These are phyloP conservation scores for Penicillium roqueforti DNA, from an alignment of 495 filamentous ascomycete genomes.

Conservation along the genomic window DNA sequence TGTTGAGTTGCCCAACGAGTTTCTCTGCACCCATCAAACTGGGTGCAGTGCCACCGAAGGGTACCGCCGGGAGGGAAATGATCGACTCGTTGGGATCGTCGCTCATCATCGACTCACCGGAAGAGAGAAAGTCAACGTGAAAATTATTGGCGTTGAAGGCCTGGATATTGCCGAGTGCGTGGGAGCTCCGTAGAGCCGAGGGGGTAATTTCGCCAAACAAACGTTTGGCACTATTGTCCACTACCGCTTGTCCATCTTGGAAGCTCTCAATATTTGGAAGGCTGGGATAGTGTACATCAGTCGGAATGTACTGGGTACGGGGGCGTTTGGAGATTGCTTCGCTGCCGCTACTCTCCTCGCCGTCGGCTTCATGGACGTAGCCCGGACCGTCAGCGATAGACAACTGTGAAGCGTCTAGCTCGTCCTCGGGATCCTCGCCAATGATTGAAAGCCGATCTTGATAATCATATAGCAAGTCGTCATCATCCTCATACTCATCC, in stretches of 20 bases:
- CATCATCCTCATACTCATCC: constrained; percentile 45
- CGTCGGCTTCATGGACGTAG: constrained; percentile 22
- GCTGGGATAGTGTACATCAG: constrained; percentile 40
- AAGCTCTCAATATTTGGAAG: constrained; percentile 44
- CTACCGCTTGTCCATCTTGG: constrained; percentile 26
- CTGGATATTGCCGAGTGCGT: constrained; percentile 39
- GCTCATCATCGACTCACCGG: constrained; percentile 47
- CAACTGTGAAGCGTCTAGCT: constrained; percentile 65
- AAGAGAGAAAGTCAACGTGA: constrained; percentile 36
- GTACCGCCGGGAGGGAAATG: constrained; percentile 40
- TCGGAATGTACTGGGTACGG: constrained; percentile 29
- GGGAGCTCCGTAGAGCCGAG: constrained; percentile 65
- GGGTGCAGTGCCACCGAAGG: constrained; percentile 42
- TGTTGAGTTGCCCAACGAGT: constrained; percentile 62
- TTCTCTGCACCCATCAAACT: constrained; percentile 66
- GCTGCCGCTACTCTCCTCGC: constrained; percentile 28
- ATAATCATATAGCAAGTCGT: constrained; percentile 45
- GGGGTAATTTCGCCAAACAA: constrained; percentile 79
- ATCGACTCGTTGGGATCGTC: constrained; percentile 37
- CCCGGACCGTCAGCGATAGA: constrained; percentile 40
- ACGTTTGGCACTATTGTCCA: constrained; percentile 39
- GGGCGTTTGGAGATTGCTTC: constrained; percentile 40
- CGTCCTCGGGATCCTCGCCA: constrained; percentile 46
- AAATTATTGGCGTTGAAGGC: constrained; percentile 26
- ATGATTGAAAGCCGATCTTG: constrained; percentile 44